Conservation (phyloP, 2,329 filamentous ascomycete species). For the Biscogniauxia sp. region DNA sequence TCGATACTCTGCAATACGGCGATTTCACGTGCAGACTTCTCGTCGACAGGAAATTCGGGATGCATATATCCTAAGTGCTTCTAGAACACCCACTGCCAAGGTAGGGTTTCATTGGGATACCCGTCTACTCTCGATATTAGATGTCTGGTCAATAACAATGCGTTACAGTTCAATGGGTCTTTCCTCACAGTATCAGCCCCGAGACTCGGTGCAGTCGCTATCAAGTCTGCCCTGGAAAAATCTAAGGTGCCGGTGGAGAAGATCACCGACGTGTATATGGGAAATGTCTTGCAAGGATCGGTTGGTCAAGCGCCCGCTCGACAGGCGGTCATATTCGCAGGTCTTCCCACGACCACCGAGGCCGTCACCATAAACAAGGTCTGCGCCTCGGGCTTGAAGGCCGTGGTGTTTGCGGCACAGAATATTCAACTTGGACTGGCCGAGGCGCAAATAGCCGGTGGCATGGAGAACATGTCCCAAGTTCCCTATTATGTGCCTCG, state of each 20-base stretch:
- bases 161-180: conserved; percentile 82
- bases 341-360: conserved; percentile 77
- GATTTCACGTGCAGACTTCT: conserved; percentile 45
- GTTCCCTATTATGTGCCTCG: conserved; percentile 89
- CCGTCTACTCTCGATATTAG: not conserved
- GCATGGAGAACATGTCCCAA: conserved; percentile 97
- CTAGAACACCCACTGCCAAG: conserved; percentile 86
- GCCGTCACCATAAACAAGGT: conserved; percentile 97
- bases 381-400: conserved; percentile 92
- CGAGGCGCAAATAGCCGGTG: conserved; percentile 86
- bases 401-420: conserved; percentile 84
- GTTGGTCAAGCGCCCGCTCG: conserved; percentile 89
- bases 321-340: conserved; percentile 86
- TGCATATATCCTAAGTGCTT: conserved; percentile 89
- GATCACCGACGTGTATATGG: conserved; percentile 95
- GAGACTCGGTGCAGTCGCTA: conserved; percentile 84
- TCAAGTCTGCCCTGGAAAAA: conserved; percentile 86
- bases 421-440: conserved; percentile 90
- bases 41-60: conserved; percentile 71
- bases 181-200: conserved; percentile 81
- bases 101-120: conserved; percentile 42
- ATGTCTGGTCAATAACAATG: not conserved
- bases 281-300: conserved; percentile 82
- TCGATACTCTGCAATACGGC: conserved; percentile 34
- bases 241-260: conserved; percentile 77